Percentiles rank a stretch among this genome's conserved stretches.
Evolutionary conservation across 1,139 yeast genomes (phyloP).

Genomic region (Candida sanyaensis): DNA sequence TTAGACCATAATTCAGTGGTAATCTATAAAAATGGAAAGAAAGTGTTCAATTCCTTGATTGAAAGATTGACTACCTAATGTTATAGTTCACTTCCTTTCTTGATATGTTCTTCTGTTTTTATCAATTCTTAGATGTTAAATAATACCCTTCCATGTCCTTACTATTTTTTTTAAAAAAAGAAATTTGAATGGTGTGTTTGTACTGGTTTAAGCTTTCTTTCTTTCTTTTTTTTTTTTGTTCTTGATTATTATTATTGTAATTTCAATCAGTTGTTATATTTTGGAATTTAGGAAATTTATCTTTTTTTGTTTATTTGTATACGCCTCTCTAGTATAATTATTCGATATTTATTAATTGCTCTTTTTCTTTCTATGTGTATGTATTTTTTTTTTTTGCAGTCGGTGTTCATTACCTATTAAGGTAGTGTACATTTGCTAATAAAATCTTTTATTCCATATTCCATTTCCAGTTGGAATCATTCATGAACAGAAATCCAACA

Average conservation of each 20-base stretch:
- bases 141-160: neutral
- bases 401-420: too few relatives aligned
- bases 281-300: neutral
- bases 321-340: neutral
- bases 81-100: neutral
- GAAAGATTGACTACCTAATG: neutral
- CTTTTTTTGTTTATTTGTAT: neutral
- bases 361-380: too few relatives aligned
- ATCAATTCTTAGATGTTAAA: slow-evolving; percentile 1
- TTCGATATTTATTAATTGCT: too few relatives aligned
- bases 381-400: too few relatives aligned
- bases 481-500: neutral
- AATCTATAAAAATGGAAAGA: slow-evolving; percentile 4
- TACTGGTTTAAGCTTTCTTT: neutral
- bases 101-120: neutral
- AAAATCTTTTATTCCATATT: neutral
- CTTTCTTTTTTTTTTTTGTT: neutral
- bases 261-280: neutral
- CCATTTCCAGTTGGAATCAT: neutral
- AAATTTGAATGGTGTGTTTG: neutral
- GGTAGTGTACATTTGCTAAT: too few relatives aligned
- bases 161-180: neutral
- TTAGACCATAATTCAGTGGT: slow-evolving; percentile 4
- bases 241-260: neutral
- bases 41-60: neutral